Conservation (phyloP, 164 flowering plant genomes). For the Magnolia sinica region DNA sequence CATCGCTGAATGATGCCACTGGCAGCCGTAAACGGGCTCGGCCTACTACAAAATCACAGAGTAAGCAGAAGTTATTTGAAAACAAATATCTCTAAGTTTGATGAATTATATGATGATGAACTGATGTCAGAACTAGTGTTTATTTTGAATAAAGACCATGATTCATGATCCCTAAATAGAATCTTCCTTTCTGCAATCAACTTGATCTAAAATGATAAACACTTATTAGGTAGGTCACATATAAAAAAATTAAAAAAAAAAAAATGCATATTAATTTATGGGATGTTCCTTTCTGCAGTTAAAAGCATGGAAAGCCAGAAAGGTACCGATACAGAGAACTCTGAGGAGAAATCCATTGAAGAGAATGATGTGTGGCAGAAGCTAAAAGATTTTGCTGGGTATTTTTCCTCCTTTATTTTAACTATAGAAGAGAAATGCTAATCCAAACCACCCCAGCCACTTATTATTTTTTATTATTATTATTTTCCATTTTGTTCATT, state of each 20-base stretch:
- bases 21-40: constrained; percentile 51
- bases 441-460: no score
- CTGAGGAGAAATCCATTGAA: constrained; percentile 53
- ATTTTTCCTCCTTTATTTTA: constrained; percentile 5
- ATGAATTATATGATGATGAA: constrained; percentile 5
- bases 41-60: constrained; percentile 40
- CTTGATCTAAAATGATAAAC: no score
- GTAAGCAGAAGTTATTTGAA: constrained; percentile 30
- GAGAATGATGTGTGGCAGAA: constrained; percentile 54
- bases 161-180: no score
- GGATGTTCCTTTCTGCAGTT: constrained; percentile 35
- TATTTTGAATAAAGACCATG: no score
- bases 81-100: constrained; percentile 2
- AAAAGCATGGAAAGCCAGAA: constrained; percentile 32
- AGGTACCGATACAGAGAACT: constrained; percentile 29
- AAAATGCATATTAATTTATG: not conserved
- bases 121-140: not conserved
- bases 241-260: no score
- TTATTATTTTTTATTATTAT: no score
- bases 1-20: constrained; percentile 36
- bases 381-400: constrained; percentile 83
- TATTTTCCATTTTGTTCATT: not conserved
- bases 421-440: not conserved
- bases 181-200: no score
- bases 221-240: no score